These are phyloP conservation scores for Crithidia mellificae DNA, from an alignment of 208 protist species.

Conservation along the genomic window DNA sequence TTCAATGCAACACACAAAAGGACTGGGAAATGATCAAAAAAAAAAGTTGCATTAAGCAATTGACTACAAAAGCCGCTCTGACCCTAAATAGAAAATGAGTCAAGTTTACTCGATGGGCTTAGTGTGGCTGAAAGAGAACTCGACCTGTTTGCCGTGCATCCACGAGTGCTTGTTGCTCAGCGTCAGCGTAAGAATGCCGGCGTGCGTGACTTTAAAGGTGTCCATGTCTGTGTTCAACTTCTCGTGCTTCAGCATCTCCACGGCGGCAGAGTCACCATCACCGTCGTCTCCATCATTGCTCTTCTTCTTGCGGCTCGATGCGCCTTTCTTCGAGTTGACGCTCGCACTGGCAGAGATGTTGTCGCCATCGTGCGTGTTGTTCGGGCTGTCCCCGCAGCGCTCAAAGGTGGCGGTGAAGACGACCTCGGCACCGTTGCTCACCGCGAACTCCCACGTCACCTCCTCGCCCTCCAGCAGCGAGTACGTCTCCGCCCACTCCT, in stretches of 20 bases:
- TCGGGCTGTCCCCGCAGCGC: neutral
- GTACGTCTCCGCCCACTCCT: constrained; percentile 32
- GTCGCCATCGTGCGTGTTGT: neutral
- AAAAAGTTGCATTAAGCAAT: too few species aligned
- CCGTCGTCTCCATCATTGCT: neutral
- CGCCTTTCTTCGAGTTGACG: neutral
- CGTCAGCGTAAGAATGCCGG: constrained; percentile 40
- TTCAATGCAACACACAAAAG: too few species aligned
- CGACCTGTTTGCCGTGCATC: constrained; percentile 43
- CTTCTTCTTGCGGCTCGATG: neutral
- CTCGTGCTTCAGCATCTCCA: constrained; percentile 24
- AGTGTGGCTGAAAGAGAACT: constrained; percentile 24
- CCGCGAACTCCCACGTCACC: constrained; percentile 44
- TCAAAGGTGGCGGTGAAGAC: constrained; percentile 38
- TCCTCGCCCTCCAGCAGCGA: constrained; percentile 26
- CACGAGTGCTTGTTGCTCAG: constrained; percentile 55
- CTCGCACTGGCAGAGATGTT: neutral
- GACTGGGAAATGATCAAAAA: too few species aligned
- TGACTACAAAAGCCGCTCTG: too few species aligned
- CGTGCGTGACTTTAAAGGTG: constrained; percentile 24
- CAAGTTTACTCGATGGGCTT: constrained; percentile 1
- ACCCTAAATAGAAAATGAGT: too few species aligned
- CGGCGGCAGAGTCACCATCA: too few species aligned
- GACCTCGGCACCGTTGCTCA: constrained; percentile 29
- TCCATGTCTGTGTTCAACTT: constrained; percentile 33